phyloP scores from a whole-genome alignment of 169 alveolate species.

The Plasmodium vivax region DNA sequence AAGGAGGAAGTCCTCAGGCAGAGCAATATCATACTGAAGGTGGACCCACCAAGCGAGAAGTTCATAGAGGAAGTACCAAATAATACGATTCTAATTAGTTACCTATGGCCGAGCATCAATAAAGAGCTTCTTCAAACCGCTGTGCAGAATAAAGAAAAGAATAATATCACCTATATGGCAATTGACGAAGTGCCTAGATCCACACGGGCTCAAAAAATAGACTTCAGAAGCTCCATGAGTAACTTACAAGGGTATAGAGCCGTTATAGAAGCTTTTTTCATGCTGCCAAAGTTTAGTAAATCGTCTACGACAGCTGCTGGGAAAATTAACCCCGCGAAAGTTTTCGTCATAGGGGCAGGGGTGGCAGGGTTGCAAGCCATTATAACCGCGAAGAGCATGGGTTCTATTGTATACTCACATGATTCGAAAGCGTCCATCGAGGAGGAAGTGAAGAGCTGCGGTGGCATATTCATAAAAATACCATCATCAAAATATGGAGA shows the following conservation, averaged over 20 bases:
- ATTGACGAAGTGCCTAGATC: constrained; percentile 94
- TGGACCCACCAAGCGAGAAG: constrained; percentile 84
- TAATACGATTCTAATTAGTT: constrained; percentile 84
- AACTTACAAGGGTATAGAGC: constrained; percentile 95
- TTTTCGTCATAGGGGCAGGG: constrained; percentile 96
- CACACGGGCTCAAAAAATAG: constrained; percentile 93
- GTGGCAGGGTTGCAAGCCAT: constrained; percentile 97
- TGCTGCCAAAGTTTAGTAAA: constrained; percentile 90
- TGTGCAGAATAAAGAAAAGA: constrained; percentile 77
- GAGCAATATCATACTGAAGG: constrained; percentile 85
- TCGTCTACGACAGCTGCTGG: constrained; percentile 95
- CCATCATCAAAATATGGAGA: constrained; percentile 88
- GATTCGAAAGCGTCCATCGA: constrained; percentile 89
- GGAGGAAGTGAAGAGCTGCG: constrained; percentile 87
- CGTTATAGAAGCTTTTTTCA: constrained; percentile 93
- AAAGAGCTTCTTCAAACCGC: constrained; percentile 64
- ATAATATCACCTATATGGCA: constrained; percentile 87
- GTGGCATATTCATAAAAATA: constrained; percentile 84
- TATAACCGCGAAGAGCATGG: constrained; percentile 92
- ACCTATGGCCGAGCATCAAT: constrained; percentile 88
- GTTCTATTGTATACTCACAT: constrained; percentile 91
- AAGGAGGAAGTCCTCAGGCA: constrained; percentile 78
- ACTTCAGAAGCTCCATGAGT: constrained; percentile 92
- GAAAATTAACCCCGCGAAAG: constrained; percentile 92
- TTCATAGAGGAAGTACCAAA: constrained; percentile 81